Evolutionary conservation across 257 asterid species (phyloP).

Genomic region (Solanum arcanum): DNA sequence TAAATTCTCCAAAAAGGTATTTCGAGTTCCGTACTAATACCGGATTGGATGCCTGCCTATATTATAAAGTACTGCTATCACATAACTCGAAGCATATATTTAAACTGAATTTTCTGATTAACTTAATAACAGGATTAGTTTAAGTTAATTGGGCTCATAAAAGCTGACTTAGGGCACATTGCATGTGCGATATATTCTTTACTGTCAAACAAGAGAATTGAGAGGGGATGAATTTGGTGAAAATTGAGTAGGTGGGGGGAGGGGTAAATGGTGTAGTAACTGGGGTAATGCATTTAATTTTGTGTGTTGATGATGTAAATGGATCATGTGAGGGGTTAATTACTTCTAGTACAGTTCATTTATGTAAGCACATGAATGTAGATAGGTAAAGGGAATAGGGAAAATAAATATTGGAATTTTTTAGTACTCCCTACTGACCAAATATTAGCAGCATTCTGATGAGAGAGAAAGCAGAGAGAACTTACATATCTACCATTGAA

Average conservation of each 20-base stretch:
- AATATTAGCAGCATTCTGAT: neutral
- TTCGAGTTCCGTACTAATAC: neutral
- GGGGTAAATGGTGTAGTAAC: neutral
- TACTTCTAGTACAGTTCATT: neutral
- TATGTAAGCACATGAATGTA: conserved; percentile 12
- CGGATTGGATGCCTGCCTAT: neutral
- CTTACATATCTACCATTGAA: conserved; percentile 61
- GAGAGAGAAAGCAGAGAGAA: neutral
- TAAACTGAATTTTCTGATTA: neutral
- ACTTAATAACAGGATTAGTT: neutral
- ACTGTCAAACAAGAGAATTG: neutral
- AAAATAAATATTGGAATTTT: neutral
- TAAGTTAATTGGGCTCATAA: neutral
- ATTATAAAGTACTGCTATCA: neutral
- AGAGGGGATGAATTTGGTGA: neutral
- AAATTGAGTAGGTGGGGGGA: conserved; percentile 4
- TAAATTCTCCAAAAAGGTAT: neutral
- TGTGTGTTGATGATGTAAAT: neutral
- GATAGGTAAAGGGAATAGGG: neutral
- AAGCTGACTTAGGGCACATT: neutral
- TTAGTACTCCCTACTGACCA: neutral
- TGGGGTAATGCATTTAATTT: neutral
- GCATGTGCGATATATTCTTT: conserved; percentile 10
- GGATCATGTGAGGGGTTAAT: conserved; percentile 7
- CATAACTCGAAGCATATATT: neutral